Evolutionary conservation across 2,329 filamentous ascomycete genomes (phyloP), one percentile per base, ranked within the genome.

Genomic region (Trichoderma koningiopsis): DNA sequence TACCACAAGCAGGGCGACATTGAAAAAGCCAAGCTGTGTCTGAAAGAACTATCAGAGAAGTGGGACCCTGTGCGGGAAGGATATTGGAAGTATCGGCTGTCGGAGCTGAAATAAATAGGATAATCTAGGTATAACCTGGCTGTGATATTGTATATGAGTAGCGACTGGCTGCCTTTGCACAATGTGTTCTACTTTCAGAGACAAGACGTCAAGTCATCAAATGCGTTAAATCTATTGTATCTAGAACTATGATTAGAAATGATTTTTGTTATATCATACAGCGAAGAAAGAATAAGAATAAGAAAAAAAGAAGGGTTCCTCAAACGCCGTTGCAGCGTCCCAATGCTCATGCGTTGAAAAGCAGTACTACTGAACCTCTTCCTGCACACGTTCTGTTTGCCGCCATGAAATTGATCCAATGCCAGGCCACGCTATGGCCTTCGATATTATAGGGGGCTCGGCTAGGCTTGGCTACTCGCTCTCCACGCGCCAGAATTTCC

Each of bases 11-110:
- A 84, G 69, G 86, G 86, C 14, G 84, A 88, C 61, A 85, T 79
- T 72, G 84, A 86, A 22, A 86, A 88, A 77, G 94, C 94, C 1
- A 87, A 84, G 66, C 80, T 88, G 76, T 93, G 91, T 71, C 80
- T 97, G 75, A 86, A 87, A 69, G 82, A 96, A 71, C 79, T 99
- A 76, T 91, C 88, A 59, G 89, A 91, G 76, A 94, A 90, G 83
- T 99, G 94, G 86, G 96, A 99, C 84, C 93, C 92, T 7, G 91
- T 99, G 70, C 86, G 96, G 69, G 90, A 89, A 72, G 95, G 94
- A 72, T 99, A 97, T 81, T 99, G 96, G 96, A 90, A 92, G 75
- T 97, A 82, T 61, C 75, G 80, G 33, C 73, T 76, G 19, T 72
- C 74, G 47, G 74, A 79, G 70, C 70, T 80, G 27, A 65, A 68